Base-by-base conservation (phyloP, 2,329 filamentous ascomycete species). In the Botrytis byssoidea region DNA sequence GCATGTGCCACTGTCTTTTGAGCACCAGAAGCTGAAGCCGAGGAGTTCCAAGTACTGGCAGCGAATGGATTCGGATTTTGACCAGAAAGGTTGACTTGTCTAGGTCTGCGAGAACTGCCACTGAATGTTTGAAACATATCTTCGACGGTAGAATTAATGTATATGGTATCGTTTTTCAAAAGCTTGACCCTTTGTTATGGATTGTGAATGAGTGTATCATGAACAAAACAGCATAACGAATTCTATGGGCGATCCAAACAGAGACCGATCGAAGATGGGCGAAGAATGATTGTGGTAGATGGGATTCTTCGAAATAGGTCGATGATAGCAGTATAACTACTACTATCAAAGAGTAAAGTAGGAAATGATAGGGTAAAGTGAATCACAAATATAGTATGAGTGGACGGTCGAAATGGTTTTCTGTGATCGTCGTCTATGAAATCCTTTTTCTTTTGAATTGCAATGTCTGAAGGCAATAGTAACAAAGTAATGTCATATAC, bases 21-120 rank as follows among this genome's bases (percentile, higher is more conserved):
- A 8, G 92, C 87, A 29, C 90, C 91, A 1, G 89, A 86, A 25
- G 87, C 87, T 20, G 86, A 84, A 7, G 88, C 85, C 25, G 85
- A 84, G 14, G 65, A 29, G 25, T 57, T 68, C 86, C 90, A 89
- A 60, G 86, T 85, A 46, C 87, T 86, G 77, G 88, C 88, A 74
- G 88, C 90, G 82, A 96, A 97, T 5, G 94, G 93, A 80, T 97
- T 97, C 69, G 86, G 86, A 77, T 89, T 89, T 78, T 95, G 92
- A 76, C 94, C 96, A 77, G 94, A 96, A 75, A 99, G 91, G 83
- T 98, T 98, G 81, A 98, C 94, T 82, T 98, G 95, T 77, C 96
- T 91, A 75, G 92, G 91, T 77, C 93, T 92, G 80, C 93, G 91
- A 79, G 94, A 93, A 83, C 85, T 93, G 78, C 96, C 96, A 37